These are phyloP conservation scores for Chaetomium sp. DNA, from an alignment of 2,329 filamentous ascomycete species.

Conservation along the genomic window DNA sequence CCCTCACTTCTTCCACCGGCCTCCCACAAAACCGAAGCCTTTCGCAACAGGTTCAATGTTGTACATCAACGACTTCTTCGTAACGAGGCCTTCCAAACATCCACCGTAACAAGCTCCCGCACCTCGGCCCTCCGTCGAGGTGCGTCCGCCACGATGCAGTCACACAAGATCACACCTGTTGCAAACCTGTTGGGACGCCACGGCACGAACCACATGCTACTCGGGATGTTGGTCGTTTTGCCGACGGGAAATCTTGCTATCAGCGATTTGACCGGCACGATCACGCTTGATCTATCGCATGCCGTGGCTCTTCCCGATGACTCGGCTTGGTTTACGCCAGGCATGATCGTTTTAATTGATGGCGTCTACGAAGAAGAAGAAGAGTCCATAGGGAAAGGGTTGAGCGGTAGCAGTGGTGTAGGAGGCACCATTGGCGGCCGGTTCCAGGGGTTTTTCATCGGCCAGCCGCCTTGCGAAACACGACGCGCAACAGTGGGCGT, in stretches of 20 bases:
- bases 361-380: constrained; percentile 96
- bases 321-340: constrained; percentile 86
- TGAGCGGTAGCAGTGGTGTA: constrained; percentile 73
- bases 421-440: constrained; percentile 88
- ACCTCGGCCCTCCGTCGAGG: constrained; percentile 51
- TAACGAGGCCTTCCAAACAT: constrained; percentile 87
- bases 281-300: constrained; percentile 74
- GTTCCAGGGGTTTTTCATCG: constrained; percentile 85
- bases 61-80: constrained; percentile 87
- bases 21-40: constrained; percentile 75
- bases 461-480: constrained; percentile 85
- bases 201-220: constrained; percentile 75
- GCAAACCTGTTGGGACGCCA: constrained; percentile 69
- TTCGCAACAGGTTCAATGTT: constrained; percentile 85
- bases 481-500: constrained; percentile 72
- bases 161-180: constrained; percentile 85
- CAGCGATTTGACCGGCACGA: constrained; percentile 81
- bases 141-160: constrained; percentile 55
- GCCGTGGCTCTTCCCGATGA: constrained; percentile 77
- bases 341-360: constrained; percentile 93
- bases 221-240: constrained; percentile 74
- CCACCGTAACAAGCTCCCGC: constrained; percentile 59
- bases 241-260: constrained; percentile 78
- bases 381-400: constrained; percentile 57
- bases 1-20: constrained; percentile 69